Evolutionary conservation across 2,329 filamentous ascomycete species (phyloP).

Genomic region (Epichloe sibirici): DNA sequence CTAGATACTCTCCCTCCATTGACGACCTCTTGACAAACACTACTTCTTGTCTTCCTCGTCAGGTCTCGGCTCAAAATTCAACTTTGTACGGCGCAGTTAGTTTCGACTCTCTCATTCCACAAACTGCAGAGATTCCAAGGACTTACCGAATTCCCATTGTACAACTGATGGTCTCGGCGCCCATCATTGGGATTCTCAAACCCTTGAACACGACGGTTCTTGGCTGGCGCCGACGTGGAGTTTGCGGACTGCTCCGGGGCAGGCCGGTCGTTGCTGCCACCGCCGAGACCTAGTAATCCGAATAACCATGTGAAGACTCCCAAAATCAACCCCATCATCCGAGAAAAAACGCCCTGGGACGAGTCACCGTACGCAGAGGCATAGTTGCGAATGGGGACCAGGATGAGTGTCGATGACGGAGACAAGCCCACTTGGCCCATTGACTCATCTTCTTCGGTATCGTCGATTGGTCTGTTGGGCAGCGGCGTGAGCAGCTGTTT

Average conservation of each 20-base stretch:
- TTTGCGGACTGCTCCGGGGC: conserved; percentile 1
- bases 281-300: conserved; percentile 17
- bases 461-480: conserved; percentile 62
- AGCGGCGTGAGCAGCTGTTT: conserved; percentile 70
- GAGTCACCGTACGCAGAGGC: conserved; percentile 27
- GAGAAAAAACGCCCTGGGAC: conserved; percentile 17
- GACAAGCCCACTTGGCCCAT: conserved; percentile 60
- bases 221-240: conserved; percentile 10
- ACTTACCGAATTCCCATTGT: conserved; percentile 81
- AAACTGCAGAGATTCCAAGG: too few species aligned
- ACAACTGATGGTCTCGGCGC: conserved; percentile 56
- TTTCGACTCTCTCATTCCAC: neutral
- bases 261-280: neutral
- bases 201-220: conserved; percentile 14
- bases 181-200: conserved; percentile 37
- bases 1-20: neutral
- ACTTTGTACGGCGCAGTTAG: conserved; percentile 24
- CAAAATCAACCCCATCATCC: conserved; percentile 19
- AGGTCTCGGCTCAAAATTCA: conserved; percentile 56
- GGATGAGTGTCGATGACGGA: conserved; percentile 71
- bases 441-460: conserved; percentile 58
- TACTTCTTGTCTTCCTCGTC: conserved; percentile 35
- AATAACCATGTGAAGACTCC: conserved; percentile 25
- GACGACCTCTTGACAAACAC: neutral
- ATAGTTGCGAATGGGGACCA: conserved; percentile 53